Evolutionary conservation across 306 rosid genomes (phyloP), one percentile per base, ranked within the genome.

Genomic region (Vigna trinervia): DNA sequence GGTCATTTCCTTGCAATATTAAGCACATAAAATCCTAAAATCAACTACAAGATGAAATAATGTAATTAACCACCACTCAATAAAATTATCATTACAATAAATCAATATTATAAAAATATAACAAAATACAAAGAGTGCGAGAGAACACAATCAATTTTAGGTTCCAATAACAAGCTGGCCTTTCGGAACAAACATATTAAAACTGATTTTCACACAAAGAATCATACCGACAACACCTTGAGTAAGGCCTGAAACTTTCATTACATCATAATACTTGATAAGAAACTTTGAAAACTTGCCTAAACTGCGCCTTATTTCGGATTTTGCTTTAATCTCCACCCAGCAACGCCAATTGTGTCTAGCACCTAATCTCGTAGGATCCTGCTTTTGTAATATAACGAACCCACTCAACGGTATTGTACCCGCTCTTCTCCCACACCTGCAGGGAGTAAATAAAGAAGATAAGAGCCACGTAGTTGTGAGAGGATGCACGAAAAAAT

Each of bases 381-480:
- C 97, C 97, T 0, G 92, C 97, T 82, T 93, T 93, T 12, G 94
- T 93, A 52, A 93, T 93, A 69, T 90, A 90, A 76, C 94, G 96
- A 85, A 93, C 97, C 97, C 97, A 93, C 83, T 93, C 97, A 5
- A 93, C 97, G 8, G 97, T 93, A 83, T 89, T 90, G 87, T 93
- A 93, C 50, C 97, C 96, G 56, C 96, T 93, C 87, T 90, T 93
- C 89, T 93, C 96, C 97, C 97, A 93, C 43, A 93, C 97, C 97
- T 93, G 83, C 84, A 85, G 19, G 60, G 57, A 74, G 57, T 32
- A 11, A 34, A 60, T 36, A 7, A 19, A 71, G 58, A 19, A 56
- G 41, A 48, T 74, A 41, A 41, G 51, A 73, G 12, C 60, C 69
- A 22, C 17, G 10, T 23, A 52, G 43, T 65, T 68, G 4, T 8